Evolutionary conservation across 805 yeast species (phyloP).

Genomic region (Yamadazyma nakazawae): DNA sequence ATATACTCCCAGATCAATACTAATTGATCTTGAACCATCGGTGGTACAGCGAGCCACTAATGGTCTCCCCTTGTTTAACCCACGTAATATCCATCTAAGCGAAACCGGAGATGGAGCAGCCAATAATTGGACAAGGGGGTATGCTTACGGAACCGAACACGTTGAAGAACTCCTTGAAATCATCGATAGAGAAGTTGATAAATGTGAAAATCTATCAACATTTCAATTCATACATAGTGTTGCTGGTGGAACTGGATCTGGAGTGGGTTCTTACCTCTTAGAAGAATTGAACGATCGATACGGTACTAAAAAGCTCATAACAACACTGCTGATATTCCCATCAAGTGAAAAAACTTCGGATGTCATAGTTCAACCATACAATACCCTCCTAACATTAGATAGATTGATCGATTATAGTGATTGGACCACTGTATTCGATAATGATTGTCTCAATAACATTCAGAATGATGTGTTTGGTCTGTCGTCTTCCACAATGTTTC

Average conservation of each 20-base stretch:
- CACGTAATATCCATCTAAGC: constrained; percentile 75
- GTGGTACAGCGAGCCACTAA: constrained; percentile 65
- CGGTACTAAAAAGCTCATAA: constrained; percentile 71
- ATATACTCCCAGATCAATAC: constrained; percentile 83
- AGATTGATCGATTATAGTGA: constrained; percentile 83
- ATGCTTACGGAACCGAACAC: constrained; percentile 64
- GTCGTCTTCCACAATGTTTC: constrained; percentile 4
- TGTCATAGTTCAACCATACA: constrained; percentile 98
- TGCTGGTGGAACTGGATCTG: constrained; percentile 99
- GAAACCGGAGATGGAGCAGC: constrained; percentile 93
- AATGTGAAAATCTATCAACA: constrained; percentile 84
- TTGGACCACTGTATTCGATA: constrained; percentile 85
- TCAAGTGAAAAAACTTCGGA: constrained; percentile 75
- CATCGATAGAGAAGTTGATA: constrained; percentile 86
- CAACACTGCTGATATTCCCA: constrained; percentile 87
- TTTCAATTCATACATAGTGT: constrained; percentile 91
- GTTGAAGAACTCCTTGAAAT: constrained; percentile 75
- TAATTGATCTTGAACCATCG: constrained; percentile 88
- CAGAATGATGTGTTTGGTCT: constrained; percentile 47
- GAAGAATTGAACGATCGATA: constrained; percentile 79
- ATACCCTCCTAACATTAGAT: constrained; percentile 76
- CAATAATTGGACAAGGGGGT: constrained; percentile 93
- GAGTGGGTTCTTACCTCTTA: constrained; percentile 79
- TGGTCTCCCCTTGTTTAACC: constrained; percentile 66
- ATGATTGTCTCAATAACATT: constrained; percentile 73